A percentile compares a stretch with the other conserved stretches of the same genome.
Conservation (phyloP, 2,329 filamentous ascomycete species). For the Hymenoscyphus infarciens region DNA sequence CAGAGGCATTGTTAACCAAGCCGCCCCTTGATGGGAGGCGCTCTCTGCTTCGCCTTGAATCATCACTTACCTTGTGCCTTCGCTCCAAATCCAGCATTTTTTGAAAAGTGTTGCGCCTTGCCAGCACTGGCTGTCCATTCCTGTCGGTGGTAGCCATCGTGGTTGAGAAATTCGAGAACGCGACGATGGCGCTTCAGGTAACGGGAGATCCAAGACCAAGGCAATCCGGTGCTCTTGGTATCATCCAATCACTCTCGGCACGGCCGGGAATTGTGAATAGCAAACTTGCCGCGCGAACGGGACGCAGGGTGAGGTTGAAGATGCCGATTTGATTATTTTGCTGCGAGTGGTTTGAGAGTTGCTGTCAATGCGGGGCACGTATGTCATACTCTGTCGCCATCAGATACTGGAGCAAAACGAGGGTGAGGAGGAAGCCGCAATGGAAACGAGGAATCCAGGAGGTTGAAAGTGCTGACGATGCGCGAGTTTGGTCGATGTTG, state of each 20-base stretch:
- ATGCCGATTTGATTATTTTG: background rate
- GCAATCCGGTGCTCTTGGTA: slow-evolving; percentile 3
- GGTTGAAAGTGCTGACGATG: background rate
- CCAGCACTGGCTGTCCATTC: slow-evolving; percentile 7
- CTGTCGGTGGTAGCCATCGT: slow-evolving; percentile 6
- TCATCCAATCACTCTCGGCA: slow-evolving; percentile 4
- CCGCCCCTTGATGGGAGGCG: slow-evolving; percentile 25
- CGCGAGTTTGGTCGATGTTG: background rate
- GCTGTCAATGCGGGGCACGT: slow-evolving; percentile 1
- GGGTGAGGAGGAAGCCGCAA: background rate
- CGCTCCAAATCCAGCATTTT: slow-evolving; percentile 59
- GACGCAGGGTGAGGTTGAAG: background rate
- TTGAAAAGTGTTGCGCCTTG: slow-evolving; percentile 40
- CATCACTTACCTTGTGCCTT: slow-evolving; percentile 50
- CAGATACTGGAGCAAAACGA: background rate
- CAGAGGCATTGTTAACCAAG: slow-evolving; percentile 30
- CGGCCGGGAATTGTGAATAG: background rate
- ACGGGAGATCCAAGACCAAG: background rate
- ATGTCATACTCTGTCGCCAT: background rate
- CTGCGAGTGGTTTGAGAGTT: background rate
- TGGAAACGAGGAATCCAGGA: background rate
- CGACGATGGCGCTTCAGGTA: background rate
- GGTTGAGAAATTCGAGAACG: background rate
- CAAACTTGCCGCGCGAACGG: background rate
- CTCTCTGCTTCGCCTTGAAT: slow-evolving; percentile 15